These are phyloP conservation scores for Aspergillus bridgeri DNA, from an alignment of 495 filamentous ascomycete genomes.

Conservation along the genomic window DNA sequence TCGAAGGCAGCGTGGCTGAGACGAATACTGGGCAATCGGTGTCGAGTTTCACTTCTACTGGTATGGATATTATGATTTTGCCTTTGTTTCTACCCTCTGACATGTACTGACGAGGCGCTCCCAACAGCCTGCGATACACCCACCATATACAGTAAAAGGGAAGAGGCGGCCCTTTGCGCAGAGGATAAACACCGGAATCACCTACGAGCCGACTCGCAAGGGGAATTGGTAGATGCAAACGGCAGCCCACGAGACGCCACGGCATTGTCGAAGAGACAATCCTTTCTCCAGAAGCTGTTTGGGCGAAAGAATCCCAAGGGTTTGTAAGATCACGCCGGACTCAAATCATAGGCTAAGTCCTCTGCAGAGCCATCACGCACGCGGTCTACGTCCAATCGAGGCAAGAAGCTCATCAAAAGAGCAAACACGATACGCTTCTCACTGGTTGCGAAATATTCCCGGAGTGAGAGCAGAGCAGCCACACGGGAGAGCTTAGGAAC, in stretches of 20 bases:
- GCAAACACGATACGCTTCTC: constrained; percentile 32
- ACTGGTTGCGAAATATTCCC: constrained; percentile 22
- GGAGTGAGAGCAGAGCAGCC: constrained; percentile 16
- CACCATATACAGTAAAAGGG: constrained; percentile 6
- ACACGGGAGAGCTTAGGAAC: constrained; percentile 13
- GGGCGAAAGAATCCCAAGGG: constrained; percentile 23
- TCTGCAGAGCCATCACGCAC: constrained; percentile 21
- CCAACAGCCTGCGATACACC: constrained; percentile 10
- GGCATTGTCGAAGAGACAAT: constrained; percentile 13
- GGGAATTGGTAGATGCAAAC: constrained; percentile 10
- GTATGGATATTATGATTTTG: constrained; percentile 12
- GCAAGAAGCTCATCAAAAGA: constrained; percentile 26
- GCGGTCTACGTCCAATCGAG: constrained; percentile 18
- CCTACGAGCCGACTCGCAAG: constrained; percentile 5
- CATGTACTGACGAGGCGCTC: background rate
- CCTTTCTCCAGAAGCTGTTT: constrained; percentile 24
- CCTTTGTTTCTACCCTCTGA: background rate
- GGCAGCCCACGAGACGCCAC: background rate
- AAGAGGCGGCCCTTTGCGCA: constrained; percentile 14
- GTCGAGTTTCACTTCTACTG: constrained; percentile 15
- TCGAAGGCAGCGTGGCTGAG: constrained; percentile 9
- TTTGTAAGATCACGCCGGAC: constrained; percentile 3
- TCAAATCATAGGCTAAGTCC: background rate
- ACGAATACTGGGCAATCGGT: constrained; percentile 9
- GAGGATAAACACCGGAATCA: constrained; percentile 11